A percentile compares a stretch with the other conserved stretches of the same genome.
Conservation (phyloP, 306 rosid genomes). For the Rosa chinensis region DNA sequence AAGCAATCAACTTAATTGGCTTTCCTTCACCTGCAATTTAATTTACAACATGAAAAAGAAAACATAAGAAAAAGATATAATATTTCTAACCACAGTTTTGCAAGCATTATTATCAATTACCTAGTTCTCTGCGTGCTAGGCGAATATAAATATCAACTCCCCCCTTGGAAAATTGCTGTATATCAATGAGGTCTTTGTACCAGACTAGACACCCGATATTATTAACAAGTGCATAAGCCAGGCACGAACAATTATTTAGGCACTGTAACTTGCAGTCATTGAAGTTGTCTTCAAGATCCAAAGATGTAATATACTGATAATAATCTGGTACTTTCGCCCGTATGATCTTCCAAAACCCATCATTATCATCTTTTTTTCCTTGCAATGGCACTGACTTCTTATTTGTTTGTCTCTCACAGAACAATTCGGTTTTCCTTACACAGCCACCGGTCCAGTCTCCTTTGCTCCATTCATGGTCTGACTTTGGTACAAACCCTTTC, state of each 20-base stretch:
- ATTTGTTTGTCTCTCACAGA: not conserved
- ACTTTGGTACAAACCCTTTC: constrained; percentile 20
- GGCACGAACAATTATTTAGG: constrained; percentile 35
- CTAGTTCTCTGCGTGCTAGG: constrained; percentile 34
- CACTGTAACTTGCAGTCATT: constrained; percentile 21
- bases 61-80: no score
- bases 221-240: constrained; percentile 22
- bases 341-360: not conserved
- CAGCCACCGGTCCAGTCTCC: constrained; percentile 27
- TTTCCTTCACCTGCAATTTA: constrained; percentile 6
- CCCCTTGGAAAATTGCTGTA: not conserved
- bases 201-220: constrained; percentile 30
- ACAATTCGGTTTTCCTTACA: constrained; percentile 9
- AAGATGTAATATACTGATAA: not conserved
- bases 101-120: constrained; percentile 15
- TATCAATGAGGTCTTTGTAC: constrained; percentile 27
- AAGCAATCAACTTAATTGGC: constrained; percentile 4
- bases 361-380: not conserved
- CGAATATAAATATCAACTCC: constrained; percentile 13
- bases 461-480: constrained; percentile 7
- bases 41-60: no score
- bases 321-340: constrained; percentile 17
- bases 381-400: not conserved
- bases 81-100: no score
- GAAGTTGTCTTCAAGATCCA: no score